A percentile compares a stretch with the other conserved stretches of the same genome.
Conservation (phyloP, 2,329 filamentous ascomycete species). For the Paracamarosporium sp. region DNA sequence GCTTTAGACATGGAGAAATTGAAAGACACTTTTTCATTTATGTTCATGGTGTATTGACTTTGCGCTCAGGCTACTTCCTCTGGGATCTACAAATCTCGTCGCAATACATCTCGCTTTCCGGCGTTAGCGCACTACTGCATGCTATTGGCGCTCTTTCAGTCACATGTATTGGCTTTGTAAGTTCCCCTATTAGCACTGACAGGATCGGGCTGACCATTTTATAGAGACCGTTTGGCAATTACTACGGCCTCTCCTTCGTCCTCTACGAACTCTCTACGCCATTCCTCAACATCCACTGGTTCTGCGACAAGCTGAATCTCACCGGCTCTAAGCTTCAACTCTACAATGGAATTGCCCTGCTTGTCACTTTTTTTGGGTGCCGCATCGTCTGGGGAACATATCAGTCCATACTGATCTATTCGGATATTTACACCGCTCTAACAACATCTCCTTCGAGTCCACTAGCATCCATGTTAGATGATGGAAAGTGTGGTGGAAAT, state of each 20-base stretch:
- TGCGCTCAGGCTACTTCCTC: conserved; percentile 69
- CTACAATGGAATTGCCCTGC: conserved; percentile 76
- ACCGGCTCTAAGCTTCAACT: conserved; percentile 77
- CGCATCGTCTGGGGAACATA: conserved; percentile 80
- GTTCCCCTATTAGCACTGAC: conserved; percentile 33
- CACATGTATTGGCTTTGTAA: conserved; percentile 80
- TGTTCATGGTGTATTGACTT: not conserved
- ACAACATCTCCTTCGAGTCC: conserved; percentile 23
- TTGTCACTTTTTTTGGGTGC: conserved; percentile 75
- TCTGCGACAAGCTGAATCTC: conserved; percentile 82
- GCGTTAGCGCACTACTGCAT: conserved; percentile 76
- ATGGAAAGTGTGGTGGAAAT: conserved; percentile 56
- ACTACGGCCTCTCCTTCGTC: conserved; percentile 80
- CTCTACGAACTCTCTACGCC: conserved; percentile 86
- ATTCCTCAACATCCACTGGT: conserved; percentile 89
- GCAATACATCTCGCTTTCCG: conserved; percentile 73
- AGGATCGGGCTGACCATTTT: conserved; percentile 15
- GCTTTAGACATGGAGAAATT: not conserved
- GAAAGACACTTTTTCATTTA: not conserved
- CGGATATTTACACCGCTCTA: conserved; percentile 66
- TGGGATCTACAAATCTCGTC: conserved; percentile 79
- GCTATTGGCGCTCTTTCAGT: conserved; percentile 75
- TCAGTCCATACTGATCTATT: conserved; percentile 68
- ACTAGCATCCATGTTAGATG: conserved; percentile 26
- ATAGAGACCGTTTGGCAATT: conserved; percentile 83